Base-by-base conservation (phyloP, 1,284 basidiomycete species). In the Golubevia pallescens region DNA sequence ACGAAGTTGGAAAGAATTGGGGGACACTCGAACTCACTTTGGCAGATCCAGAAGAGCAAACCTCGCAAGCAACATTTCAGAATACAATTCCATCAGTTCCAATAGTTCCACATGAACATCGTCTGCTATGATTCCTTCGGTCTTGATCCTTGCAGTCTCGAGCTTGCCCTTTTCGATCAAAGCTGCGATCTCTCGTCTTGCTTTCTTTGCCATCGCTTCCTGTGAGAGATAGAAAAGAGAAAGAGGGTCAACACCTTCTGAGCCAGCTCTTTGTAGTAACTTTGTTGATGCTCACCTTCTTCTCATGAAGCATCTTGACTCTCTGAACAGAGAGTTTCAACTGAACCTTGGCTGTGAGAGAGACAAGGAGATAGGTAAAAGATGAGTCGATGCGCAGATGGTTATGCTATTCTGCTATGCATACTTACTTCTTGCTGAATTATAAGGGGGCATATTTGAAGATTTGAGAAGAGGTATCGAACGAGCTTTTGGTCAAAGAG, bases 71-170 rank as follows among this genome's bases (percentile, higher is more conserved):
- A 83, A 68, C 23, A 75, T 81, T 53, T 83, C 81, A 56, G 70
- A 63, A 66, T 81, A 83, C n/a, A 83, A 73, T 62, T 83, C 81
- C 67, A 84, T 71, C 3, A 84, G 65, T 58, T 84, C 81, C 32
- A 84, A 68, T n/a, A 83, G 66, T 63, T 84, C 81, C 4, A 83
- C 69, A 54, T 81, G 78, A 57, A 77, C 66, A 62, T 84, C 81
- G 62, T 82, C 78, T 14, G 71, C 70, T 56, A 81, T 83, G 59
- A 84, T 71, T 20, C 74, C 78, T 66, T 84, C 81, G 6, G 79
- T 80, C 60, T 78, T 79, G 63, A 84, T 76, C 7, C 79, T 70
- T 8, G 81, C 81, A 1, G 80, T 80, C 60, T 84, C 81, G 42
- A 80, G 53, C 62, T 80, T 81, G 23, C 78, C 77, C 34, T 70